phyloP scores from a whole-genome alignment of 768 basidiomycete genomes.

The Mycena galericulata region DNA sequence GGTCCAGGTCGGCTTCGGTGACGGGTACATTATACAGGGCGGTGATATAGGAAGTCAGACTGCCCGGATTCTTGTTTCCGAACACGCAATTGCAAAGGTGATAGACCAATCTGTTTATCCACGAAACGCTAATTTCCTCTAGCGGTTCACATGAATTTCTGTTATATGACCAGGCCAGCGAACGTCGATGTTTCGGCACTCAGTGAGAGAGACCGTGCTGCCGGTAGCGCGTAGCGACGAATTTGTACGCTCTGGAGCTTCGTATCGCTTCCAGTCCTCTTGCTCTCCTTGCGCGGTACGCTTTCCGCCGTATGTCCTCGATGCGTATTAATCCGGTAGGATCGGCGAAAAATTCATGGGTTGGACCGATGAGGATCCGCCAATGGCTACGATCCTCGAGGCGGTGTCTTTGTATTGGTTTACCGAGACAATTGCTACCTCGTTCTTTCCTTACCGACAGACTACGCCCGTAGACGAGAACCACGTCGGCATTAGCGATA shows the following conservation, averaged over 20 bases:
- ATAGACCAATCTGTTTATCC: slow-evolving; percentile 12
- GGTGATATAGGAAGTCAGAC: slow-evolving; percentile 46
- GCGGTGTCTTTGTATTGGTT: slow-evolving; percentile 44
- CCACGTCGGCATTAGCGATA: not conserved
- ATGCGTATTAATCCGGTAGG: slow-evolving; percentile 29
- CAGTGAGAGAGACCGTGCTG: not conserved
- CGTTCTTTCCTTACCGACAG: slow-evolving; percentile 43
- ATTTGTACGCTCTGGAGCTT: slow-evolving; percentile 8
- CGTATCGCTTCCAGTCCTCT: slow-evolving; percentile 40
- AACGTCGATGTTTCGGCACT: not conserved
- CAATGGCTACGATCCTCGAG: slow-evolving; percentile 38
- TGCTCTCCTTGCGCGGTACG: slow-evolving; percentile 43
- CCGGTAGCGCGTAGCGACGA: not conserved
- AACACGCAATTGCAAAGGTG: slow-evolving; percentile 42
- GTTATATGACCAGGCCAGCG: not conserved
- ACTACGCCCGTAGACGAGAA: slow-evolving; percentile 1
- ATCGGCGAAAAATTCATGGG: slow-evolving; percentile 46
- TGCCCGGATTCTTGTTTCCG: slow-evolving; percentile 33
- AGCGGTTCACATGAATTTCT: slow-evolving; percentile 4
- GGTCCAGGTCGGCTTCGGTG: slow-evolving; percentile 43
- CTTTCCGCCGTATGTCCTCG: not conserved
- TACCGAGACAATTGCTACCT: slow-evolving; percentile 38
- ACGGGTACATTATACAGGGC: slow-evolving; percentile 46
- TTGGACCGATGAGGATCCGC: slow-evolving; percentile 41
- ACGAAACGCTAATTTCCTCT: not conserved